phyloP scores from a whole-genome alignment of 352 stramenopile species.

The Globisporangium perplexum region DNA sequence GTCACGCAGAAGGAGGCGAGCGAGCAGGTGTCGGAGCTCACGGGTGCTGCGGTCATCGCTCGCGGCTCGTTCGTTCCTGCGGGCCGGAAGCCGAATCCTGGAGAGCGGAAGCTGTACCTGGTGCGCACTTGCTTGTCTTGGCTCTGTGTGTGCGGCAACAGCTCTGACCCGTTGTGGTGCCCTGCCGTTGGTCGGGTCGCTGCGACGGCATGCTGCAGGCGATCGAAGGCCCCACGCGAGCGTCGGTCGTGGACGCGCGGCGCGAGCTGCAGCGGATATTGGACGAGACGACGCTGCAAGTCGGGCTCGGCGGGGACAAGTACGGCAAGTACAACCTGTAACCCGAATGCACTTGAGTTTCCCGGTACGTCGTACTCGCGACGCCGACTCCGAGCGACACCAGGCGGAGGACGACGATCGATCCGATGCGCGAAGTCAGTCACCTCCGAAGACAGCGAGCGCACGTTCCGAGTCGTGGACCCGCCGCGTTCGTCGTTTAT shows the following conservation, averaged over 20 bases:
- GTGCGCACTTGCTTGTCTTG: slow-evolving; percentile 26
- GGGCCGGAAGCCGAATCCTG: slow-evolving; percentile 77
- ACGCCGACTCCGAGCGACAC: neutral
- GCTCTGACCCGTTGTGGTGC: too few species aligned
- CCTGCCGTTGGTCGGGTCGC: too few species aligned
- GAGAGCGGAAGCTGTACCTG: slow-evolving; percentile 87
- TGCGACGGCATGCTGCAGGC: slow-evolving; percentile 28
- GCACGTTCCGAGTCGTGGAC: too few species aligned
- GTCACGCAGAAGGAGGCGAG: slow-evolving; percentile 87
- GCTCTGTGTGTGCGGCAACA: too few species aligned
- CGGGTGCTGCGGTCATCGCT: slow-evolving; percentile 83
- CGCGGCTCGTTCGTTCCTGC: slow-evolving; percentile 85
- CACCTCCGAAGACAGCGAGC: neutral
- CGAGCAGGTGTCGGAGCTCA: slow-evolving; percentile 84
- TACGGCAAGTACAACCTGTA: slow-evolving; percentile 90
- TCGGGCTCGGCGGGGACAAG: slow-evolving; percentile 78
- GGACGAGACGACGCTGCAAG: slow-evolving; percentile 87
- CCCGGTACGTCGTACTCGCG: too few species aligned
- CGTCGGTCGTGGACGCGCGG: slow-evolving; percentile 69
- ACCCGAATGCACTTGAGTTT: slow-evolving; percentile 7
- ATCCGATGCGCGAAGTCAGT: too few species aligned
- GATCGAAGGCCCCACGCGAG: slow-evolving; percentile 71
- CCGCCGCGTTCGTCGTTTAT: neutral
- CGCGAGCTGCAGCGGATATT: slow-evolving; percentile 83
- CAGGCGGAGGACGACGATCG: too few species aligned